A percentile compares a stretch with the other conserved stretches of the same genome.
Conservation (phyloP, 73 alveolate species). For the Breviolum minutum region DNA sequence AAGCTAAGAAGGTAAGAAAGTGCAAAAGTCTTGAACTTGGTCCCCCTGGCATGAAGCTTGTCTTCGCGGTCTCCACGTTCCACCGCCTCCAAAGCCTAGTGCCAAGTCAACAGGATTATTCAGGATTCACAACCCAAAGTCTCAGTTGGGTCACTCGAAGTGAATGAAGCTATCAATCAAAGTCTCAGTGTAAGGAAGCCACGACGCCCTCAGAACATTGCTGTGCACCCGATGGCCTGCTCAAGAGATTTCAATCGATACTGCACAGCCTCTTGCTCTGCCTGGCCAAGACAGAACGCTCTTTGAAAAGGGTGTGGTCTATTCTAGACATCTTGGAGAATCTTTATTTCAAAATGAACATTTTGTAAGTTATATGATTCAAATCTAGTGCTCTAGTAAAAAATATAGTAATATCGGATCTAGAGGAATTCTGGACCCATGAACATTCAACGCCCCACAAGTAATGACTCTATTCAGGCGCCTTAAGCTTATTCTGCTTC, state of each 20-base stretch:
- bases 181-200: not conserved
- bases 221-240: not conserved
- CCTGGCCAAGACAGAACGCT: conserved; percentile 8
- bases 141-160: not conserved
- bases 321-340: too few species aligned
- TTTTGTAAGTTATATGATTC: too few species aligned
- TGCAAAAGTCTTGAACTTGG: not conserved
- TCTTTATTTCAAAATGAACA: too few species aligned
- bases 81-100: conserved; percentile 34
- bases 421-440: too few species aligned
- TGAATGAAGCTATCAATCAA: not conserved
- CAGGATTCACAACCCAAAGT: not conserved
- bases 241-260: conserved; percentile 55
- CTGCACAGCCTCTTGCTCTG: conserved; percentile 72
- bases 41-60: not conserved
- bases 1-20: too few species aligned
- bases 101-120: not conserved
- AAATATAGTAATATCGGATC: too few species aligned
- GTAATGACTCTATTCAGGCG: not conserved
- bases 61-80: conserved; percentile 23
- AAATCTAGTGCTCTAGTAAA: too few species aligned
- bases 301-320: too few species aligned
- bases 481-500: conserved; percentile 78
- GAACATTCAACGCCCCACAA: too few species aligned
- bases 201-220: not conserved